Base-by-base conservation (phyloP, 306 rosid genomes). In the Luffa aegyptiaca region DNA sequence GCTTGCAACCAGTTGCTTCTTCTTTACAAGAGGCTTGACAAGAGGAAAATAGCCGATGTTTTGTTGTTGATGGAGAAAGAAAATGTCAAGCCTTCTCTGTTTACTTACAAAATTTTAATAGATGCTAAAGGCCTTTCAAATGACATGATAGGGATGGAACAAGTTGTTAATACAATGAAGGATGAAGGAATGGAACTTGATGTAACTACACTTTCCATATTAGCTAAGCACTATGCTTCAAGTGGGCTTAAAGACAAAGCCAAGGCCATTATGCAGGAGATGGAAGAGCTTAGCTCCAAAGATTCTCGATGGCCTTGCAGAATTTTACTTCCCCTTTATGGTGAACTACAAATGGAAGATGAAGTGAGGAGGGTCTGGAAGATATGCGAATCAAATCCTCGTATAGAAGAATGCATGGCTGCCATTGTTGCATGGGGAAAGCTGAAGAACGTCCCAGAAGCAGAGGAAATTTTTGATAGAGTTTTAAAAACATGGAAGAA, bases 351-450 rank as follows among this genome's bases (percentile, higher is more conserved):
- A 77, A 83, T 85, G 87, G 85, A 71, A n/a, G 96, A 89, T 77
- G 96, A 96, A 41, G 98, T 93, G 70, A 78, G 49, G 78, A 89
- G 97, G 79, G 78, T 91, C 81, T 95, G 99, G 99, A 79, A 93
- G 81, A 74, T 85, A 44, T 91, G 97, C 33, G 86, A 87, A 83
- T 20, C 86, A 31, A 82, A 80, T 73, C 97, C 93, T 75, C 51
- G 51, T 65, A 3, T 61, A 16, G 87, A 57, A 1, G 97, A 90
- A 75, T 85, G 93, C 84, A 16, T 82, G 76, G 88, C 87, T 79
- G 97, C 93, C 49, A 88, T 95, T 53, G 89, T 86, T 64, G 93
- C 99, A 63, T 95, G 88, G 87, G 99, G 99, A 74, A 91, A 71
- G 86, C 85, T 95, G 87, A 84, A 90, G 33, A 90, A 89, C 61